These are phyloP conservation scores for Epichloe coenophiala DNA, from an alignment of 2,329 filamentous ascomycete genomes.

Conservation along the genomic window DNA sequence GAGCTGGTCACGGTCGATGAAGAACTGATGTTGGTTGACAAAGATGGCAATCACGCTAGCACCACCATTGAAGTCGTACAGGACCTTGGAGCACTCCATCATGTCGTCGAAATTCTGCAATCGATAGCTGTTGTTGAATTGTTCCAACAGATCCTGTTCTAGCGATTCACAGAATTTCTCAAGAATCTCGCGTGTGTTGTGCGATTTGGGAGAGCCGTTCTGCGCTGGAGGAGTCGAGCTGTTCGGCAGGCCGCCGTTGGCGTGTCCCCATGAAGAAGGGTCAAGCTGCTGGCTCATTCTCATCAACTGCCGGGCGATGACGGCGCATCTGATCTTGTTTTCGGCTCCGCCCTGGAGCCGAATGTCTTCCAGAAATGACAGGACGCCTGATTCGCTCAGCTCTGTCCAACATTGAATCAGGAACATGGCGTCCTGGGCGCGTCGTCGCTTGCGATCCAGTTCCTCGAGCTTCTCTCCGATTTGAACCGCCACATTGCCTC, in stretches of 20 bases:
- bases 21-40: conserved; percentile 98
- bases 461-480: conserved; percentile 92
- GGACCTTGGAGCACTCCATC: conserved; percentile 88
- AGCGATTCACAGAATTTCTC: conserved; percentile 94
- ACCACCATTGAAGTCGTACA: conserved; percentile 92
- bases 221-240: conserved; percentile 36
- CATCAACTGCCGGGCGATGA: conserved; percentile 86
- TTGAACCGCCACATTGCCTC: conserved; percentile 83
- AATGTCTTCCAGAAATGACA: conserved; percentile 80
- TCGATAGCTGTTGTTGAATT: conserved; percentile 95
- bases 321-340: conserved; percentile 85
- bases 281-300: conserved; percentile 89
- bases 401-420: conserved; percentile 95
- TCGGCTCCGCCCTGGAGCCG: conserved; percentile 73
- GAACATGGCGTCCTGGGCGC: conserved; percentile 88
- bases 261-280: conserved; percentile 54
- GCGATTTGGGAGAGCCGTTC: conserved; percentile 25
- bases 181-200: conserved; percentile 74
- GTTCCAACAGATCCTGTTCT: conserved; percentile 87
- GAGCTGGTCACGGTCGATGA: conserved; percentile 89
- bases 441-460: conserved; percentile 77
- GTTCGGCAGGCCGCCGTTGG: conserved; percentile 43
- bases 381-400: conserved; percentile 76
- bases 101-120: conserved; percentile 95
- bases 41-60: conserved; percentile 91